These are phyloP conservation scores for Trichomonas gallinae DNA, from an alignment of 208 protist genomes.

Conservation along the genomic window DNA sequence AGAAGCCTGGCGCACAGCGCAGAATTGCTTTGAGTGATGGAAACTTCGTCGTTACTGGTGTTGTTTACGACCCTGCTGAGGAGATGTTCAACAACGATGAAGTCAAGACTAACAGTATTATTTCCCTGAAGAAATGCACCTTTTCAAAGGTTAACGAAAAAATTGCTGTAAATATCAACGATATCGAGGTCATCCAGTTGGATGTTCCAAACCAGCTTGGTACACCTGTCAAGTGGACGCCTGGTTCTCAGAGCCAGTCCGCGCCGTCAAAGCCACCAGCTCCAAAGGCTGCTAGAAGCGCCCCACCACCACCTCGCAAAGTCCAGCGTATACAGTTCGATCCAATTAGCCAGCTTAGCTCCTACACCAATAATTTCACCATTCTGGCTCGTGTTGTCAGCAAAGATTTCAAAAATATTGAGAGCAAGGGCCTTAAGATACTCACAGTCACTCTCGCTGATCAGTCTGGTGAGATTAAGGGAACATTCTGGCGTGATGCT, in stretches of 20 bases:
- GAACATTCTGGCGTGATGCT: background rate
- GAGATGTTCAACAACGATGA: background rate
- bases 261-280: background rate
- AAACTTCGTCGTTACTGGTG: background rate
- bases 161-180: background rate
- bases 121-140: background rate
- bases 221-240: background rate
- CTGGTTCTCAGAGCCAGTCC: background rate
- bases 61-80: background rate
- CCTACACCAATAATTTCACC: background rate
- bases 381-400: background rate
- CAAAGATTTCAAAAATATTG: background rate
- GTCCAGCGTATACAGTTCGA: background rate
- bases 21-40: background rate
- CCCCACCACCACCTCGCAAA: background rate
- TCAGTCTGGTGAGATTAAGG: background rate
- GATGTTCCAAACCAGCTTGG: background rate
- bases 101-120: background rate
- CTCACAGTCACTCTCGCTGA: background rate
- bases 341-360: background rate
- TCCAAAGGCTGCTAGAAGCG: too few relatives aligned
- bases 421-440: background rate
- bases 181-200: background rate
- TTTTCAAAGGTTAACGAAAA: background rate
- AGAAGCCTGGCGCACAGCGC: background rate